Evolutionary conservation across 208 protist species (phyloP).

Genomic region (Wallacemonas collosoma): DNA sequence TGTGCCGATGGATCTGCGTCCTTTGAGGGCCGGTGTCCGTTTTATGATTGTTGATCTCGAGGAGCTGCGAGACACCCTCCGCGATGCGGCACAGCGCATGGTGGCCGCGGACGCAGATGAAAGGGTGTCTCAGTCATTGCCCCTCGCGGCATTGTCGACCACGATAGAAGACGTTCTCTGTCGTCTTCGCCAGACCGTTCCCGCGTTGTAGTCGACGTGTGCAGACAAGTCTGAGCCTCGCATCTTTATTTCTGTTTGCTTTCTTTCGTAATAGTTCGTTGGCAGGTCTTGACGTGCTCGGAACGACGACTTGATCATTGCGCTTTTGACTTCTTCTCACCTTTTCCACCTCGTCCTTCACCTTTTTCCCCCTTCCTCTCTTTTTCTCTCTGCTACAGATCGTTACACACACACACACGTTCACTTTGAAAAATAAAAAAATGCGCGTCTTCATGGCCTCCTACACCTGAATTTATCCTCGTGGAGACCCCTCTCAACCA

Average conservation of each 20-base stretch:
- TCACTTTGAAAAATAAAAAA: no score
- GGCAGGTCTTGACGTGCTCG: no score
- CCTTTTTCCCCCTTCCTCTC: constrained; percentile 12
- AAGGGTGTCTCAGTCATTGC: neutral
- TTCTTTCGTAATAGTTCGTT: neutral
- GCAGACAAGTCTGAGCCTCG: neutral
- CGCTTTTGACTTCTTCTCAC: no score
- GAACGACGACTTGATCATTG: no score
- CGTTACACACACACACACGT: constrained; percentile 1
- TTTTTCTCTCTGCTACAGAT: constrained; percentile 16
- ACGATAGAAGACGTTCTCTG: neutral
- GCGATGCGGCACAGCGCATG: constrained; percentile 2
- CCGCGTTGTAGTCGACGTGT: neutral
- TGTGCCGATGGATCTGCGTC: constrained; percentile 1
- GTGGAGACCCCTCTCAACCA: no score
- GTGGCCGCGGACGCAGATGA: neutral
- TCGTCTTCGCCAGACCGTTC: constrained; percentile 3
- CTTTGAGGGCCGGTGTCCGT: constrained; percentile 22
- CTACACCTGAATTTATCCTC: no score
- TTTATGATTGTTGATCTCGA: constrained; percentile 31
- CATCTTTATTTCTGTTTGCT: neutral
- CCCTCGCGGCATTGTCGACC: neutral
- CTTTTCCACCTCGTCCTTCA: neutral
- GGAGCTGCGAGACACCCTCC: constrained; percentile 22
- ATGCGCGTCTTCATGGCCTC: no score